Evolutionary conservation across 768 basidiomycete species (phyloP).

Genomic region (Cytidiella melzeri): DNA sequence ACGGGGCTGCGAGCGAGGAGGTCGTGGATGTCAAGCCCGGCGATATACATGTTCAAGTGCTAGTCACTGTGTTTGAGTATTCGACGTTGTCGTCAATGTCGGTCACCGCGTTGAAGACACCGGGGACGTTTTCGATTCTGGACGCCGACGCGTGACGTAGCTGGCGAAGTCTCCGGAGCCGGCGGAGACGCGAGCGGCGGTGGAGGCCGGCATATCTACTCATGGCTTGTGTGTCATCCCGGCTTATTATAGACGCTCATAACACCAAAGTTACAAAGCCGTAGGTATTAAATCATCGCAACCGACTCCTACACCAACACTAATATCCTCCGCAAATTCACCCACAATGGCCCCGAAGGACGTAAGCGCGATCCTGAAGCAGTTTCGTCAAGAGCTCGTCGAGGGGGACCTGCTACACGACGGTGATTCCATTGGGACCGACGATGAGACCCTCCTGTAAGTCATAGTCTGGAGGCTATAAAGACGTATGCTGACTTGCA

Average conservation of each 20-base stretch:
- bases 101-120: not conserved
- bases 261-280: too few species aligned
- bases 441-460: constrained; percentile 53
- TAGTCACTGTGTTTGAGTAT: not conserved
- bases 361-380: constrained; percentile 32
- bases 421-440: constrained; percentile 50
- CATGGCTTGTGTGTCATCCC: too few species aligned
- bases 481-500: not conserved
- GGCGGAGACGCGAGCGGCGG: too few species aligned
- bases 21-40: constrained; percentile 18
- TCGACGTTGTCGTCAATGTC: not conserved
- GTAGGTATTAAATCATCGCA: too few species aligned
- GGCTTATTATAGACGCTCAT: too few species aligned
- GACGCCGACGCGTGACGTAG: not conserved
- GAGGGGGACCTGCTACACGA: constrained; percentile 50
- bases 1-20: constrained; percentile 4
- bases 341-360: constrained; percentile 23
- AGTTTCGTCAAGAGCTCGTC: constrained; percentile 48
- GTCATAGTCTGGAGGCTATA: constrained; percentile 4
- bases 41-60: constrained; percentile 16
- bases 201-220: too few species aligned
- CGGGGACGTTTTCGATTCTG: not conserved
- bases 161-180: too few species aligned
- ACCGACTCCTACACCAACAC: not conserved
- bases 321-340: not conserved